Conservation (phyloP, 441 rosid genomes). For the Bocquillonia castaneifolia region DNA sequence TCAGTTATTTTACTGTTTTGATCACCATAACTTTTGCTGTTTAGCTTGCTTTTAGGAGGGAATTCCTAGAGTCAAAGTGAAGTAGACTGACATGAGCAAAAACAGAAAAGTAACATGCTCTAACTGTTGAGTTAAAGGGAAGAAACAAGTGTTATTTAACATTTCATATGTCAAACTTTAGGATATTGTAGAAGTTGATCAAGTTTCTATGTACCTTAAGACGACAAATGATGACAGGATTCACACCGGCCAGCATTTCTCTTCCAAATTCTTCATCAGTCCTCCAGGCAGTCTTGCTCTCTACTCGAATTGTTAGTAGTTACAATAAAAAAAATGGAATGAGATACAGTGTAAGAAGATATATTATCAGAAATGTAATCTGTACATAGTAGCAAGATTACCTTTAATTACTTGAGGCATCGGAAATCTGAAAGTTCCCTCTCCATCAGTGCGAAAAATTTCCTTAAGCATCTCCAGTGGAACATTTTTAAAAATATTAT, state of each 20-base stretch:
- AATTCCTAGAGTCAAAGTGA: conserved; percentile 43
- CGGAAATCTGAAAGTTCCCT: conserved; percentile 46
- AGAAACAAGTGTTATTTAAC: not conserved
- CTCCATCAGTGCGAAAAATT: conserved; percentile 52
- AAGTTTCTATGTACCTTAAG: conserved; percentile 42
- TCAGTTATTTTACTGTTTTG: conserved; percentile 53
- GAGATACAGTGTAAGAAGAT: not conserved
- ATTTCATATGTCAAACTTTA: not conserved
- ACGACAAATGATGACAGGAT: conserved; percentile 59
- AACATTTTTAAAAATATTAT: conserved; percentile 42
- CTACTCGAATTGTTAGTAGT: conserved; percentile 27
- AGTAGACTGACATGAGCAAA: not conserved
- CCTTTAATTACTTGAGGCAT: conserved; percentile 68
- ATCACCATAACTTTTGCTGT: conserved; percentile 40
- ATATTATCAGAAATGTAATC: too few relatives aligned
- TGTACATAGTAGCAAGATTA: conserved; percentile 2
- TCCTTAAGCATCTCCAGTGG: conserved; percentile 64
- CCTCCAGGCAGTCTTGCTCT: conserved; percentile 69
- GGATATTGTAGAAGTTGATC: not conserved
- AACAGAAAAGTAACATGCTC: not conserved
- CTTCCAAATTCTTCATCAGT: conserved; percentile 72
- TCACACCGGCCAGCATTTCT: conserved; percentile 76
- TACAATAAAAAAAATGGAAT: not conserved
- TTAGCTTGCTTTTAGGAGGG: conserved; percentile 64
- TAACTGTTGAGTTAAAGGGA: not conserved